A percentile compares a stretch with the other conserved stretches of the same genome.
These are phyloP conservation scores for Trichoderma orchidacearum DNA, from an alignment of 495 filamentous ascomycete species.

Conservation along the genomic window DNA sequence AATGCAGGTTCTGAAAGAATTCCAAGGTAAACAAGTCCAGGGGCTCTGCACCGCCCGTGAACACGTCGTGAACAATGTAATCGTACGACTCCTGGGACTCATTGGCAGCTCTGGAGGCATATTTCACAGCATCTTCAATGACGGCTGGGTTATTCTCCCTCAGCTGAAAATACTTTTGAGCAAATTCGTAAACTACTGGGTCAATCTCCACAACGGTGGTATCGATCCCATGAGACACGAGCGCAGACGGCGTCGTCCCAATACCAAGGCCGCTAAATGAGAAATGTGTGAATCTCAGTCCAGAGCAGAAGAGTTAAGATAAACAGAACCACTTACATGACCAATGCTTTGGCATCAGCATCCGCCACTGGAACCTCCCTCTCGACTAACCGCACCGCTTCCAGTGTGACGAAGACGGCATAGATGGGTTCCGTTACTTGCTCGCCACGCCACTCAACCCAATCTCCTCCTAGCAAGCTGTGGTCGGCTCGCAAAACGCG, in stretches of 20 bases:
- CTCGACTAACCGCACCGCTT: slow-evolving; percentile 73
- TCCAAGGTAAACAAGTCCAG: slow-evolving; percentile 74
- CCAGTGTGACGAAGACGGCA: slow-evolving; percentile 81
- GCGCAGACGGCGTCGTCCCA: slow-evolving; percentile 74
- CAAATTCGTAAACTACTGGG: slow-evolving; percentile 72
- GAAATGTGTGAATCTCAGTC: not conserved
- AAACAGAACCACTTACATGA: slow-evolving; percentile 46
- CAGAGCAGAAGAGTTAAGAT: not conserved
- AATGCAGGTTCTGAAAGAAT: slow-evolving; percentile 54
- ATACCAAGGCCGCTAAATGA: slow-evolving; percentile 67
- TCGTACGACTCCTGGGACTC: slow-evolving; percentile 45
- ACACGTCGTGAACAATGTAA: slow-evolving; percentile 97
- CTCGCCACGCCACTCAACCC: slow-evolving; percentile 44
- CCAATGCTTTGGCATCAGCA: slow-evolving; percentile 60
- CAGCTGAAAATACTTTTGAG: slow-evolving; percentile 69
- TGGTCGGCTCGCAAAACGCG: slow-evolving; percentile 87
- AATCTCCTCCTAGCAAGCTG: slow-evolving; percentile 88
- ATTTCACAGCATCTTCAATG: slow-evolving; percentile 69
- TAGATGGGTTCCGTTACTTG: slow-evolving; percentile 75
- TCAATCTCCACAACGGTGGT: slow-evolving; percentile 93
- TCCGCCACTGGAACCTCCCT: slow-evolving; percentile 39
- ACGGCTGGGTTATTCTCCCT: slow-evolving; percentile 63
- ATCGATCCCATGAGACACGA: slow-evolving; percentile 77
- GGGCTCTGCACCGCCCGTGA: slow-evolving; percentile 91
- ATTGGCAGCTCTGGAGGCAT: slow-evolving; percentile 42